Conservation (phyloP, 768 basidiomycete genomes). For the Lactifluus rugatus region DNA sequence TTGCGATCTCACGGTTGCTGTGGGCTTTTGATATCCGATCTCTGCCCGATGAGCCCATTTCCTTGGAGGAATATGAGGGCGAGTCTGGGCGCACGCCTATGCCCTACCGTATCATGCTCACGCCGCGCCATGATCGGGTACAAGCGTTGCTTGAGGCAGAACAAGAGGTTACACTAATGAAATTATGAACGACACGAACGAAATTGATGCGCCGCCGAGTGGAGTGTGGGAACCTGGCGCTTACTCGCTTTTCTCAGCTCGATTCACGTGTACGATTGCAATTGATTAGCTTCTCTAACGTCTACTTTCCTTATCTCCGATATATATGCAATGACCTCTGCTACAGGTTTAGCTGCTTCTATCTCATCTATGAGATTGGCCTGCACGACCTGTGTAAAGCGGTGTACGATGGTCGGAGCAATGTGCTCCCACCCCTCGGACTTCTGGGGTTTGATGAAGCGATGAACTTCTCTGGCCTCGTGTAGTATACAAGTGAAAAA, state of each 20-base stretch:
- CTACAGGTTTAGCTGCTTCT: background rate
- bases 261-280: background rate
- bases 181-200: constrained; percentile 3
- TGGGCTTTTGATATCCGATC: constrained; percentile 38
- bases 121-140: constrained; percentile 20
- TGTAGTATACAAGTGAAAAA: background rate
- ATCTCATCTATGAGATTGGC: background rate
- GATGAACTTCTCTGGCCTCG: background rate
- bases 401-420: background rate
- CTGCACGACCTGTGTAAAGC: background rate
- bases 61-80: constrained; percentile 39
- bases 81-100: constrained; percentile 37
- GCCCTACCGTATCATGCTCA: constrained; percentile 30
- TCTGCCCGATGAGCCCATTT: constrained; percentile 35
- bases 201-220: too few species aligned
- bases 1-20: constrained; percentile 37
- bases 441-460: background rate
- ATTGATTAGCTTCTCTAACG: too few species aligned
- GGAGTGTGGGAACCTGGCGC: too few species aligned
- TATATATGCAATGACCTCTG: too few species aligned
- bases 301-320: too few species aligned
- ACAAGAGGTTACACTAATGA: constrained; percentile 12
- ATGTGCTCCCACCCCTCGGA: background rate
- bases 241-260: background rate
- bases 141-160: constrained; percentile 9